Conservation (phyloP, 2,329 filamentous ascomycete genomes). For the Leptographium galeiforme region DNA sequence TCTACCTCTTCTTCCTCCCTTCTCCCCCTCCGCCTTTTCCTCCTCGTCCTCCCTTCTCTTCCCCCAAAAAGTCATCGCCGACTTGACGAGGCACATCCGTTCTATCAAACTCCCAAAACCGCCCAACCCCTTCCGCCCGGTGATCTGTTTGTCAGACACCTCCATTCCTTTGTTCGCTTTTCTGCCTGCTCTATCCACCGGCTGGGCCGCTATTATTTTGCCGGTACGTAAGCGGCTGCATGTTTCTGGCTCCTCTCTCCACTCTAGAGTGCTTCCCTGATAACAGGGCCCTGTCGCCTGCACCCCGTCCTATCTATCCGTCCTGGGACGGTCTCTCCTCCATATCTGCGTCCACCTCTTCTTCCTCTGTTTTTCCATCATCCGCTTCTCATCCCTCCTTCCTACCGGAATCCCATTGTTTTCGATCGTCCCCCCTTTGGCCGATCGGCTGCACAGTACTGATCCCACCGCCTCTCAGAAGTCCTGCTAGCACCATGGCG, state of each 20-base stretch:
- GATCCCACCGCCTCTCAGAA: neutral
- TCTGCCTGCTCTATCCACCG: neutral
- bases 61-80: neutral
- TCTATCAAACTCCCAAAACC: neutral
- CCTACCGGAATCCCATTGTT: neutral
- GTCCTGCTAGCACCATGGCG: conserved; percentile 14
- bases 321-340: neutral
- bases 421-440: neutral
- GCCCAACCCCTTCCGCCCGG: neutral
- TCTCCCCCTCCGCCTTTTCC: neutral
- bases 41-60: neutral
- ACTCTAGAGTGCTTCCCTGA: neutral
- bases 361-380: neutral
- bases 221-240: neutral
- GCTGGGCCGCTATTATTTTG: neutral
- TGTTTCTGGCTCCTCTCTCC: neutral
- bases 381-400: neutral
- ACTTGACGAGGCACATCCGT: too few species aligned
- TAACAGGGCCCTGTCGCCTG: neutral
- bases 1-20: conserved; percentile 4
- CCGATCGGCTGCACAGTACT: neutral
- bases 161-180: neutral
- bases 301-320: neutral
- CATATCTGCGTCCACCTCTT: neutral
- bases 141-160: neutral